phyloP scores from a whole-genome alignment of 257 asterid genomes.

The Nicotiana obtusifolia region DNA sequence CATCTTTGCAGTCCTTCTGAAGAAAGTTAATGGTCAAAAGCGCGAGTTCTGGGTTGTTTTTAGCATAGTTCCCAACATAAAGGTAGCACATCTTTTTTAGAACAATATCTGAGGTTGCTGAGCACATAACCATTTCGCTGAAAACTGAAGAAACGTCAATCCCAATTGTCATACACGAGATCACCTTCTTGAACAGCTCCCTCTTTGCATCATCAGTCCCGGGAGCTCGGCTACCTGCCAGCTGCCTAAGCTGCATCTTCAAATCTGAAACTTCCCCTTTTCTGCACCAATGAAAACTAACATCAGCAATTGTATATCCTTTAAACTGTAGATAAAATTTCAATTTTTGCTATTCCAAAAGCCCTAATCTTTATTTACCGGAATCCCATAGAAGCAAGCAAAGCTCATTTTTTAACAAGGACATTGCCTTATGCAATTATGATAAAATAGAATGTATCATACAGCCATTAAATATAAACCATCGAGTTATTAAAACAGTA shows the following conservation, averaged over 20 bases:
- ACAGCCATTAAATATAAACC: neutral
- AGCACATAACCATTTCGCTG: constrained; percentile 99
- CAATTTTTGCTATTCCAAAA: neutral
- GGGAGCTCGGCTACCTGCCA: constrained; percentile 94
- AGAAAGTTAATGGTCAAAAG: constrained; percentile 94
- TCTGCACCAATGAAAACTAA: constrained; percentile 36
- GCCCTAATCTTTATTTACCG: neutral
- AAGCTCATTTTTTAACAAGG: neutral
- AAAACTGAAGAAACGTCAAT: constrained; percentile 91
- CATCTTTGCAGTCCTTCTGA: constrained; percentile 97
- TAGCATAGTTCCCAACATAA: constrained; percentile 93
- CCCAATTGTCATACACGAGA: constrained; percentile 95
- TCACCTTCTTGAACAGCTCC: constrained; percentile 91
- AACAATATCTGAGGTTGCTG: constrained; percentile 93
- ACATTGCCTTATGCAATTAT: neutral
- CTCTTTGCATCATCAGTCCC: constrained; percentile 92
- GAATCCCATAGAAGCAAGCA: neutral
- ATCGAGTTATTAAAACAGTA: neutral
- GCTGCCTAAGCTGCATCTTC: constrained; percentile 87
- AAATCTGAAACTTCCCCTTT: constrained; percentile 96
- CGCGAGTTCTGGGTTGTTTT: constrained; percentile 92
- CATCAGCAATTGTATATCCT: constrained; percentile 18
- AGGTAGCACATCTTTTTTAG: constrained; percentile 96
- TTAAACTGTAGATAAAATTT: neutral
- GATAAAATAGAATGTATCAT: neutral